Percentiles rank a stretch among this genome's conserved stretches.
Evolutionary conservation across 1,284 basidiomycete species (phyloP).

Genomic region (Cryptococcus hybrid): DNA sequence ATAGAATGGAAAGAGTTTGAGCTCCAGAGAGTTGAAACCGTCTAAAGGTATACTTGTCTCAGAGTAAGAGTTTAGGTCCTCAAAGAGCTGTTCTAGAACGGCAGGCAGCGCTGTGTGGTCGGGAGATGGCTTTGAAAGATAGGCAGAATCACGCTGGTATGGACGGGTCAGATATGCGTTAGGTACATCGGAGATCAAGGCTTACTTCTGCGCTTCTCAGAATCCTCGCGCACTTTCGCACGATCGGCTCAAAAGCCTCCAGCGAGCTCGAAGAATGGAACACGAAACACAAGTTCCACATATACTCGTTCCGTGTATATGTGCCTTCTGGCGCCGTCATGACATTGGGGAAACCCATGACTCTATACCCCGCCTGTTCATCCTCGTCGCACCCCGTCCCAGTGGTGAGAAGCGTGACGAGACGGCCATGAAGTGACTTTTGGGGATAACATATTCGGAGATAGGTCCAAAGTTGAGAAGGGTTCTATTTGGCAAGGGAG

Average conservation of each 20-base stretch:
- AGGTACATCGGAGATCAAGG: not conserved
- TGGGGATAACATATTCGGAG: slow-evolving; percentile 92
- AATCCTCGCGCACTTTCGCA: slow-evolving; percentile 89
- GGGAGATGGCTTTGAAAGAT: slow-evolving; percentile 73
- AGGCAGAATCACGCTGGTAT: slow-evolving; percentile 77
- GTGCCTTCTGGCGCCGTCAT: slow-evolving; percentile 55
- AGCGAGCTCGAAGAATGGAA: slow-evolving; percentile 85
- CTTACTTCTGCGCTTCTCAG: slow-evolving; percentile 82
- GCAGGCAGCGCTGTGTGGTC: slow-evolving; percentile 68
- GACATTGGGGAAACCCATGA: slow-evolving; percentile 85
- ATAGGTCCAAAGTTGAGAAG: slow-evolving; percentile 90
- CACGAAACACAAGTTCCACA: slow-evolving; percentile 95
- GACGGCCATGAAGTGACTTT: slow-evolving; percentile 79
- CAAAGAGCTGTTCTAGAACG: slow-evolving; percentile 93
- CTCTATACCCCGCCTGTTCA: slow-evolving; percentile 57
- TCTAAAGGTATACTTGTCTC: slow-evolving; percentile 89
- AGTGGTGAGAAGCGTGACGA: slow-evolving; percentile 61
- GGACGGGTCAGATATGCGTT: not conserved
- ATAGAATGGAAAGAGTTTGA: slow-evolving; percentile 96
- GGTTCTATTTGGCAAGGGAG: not conserved
- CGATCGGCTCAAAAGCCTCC: slow-evolving; percentile 92
- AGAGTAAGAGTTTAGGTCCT: slow-evolving; percentile 95
- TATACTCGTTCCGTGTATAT: slow-evolving; percentile 84
- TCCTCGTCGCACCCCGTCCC: slow-evolving; percentile 49
- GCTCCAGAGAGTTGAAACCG: slow-evolving; percentile 83